Conservation (phyloP, 75 land plant genomes). For the Pinus tabuliformis region DNA sequence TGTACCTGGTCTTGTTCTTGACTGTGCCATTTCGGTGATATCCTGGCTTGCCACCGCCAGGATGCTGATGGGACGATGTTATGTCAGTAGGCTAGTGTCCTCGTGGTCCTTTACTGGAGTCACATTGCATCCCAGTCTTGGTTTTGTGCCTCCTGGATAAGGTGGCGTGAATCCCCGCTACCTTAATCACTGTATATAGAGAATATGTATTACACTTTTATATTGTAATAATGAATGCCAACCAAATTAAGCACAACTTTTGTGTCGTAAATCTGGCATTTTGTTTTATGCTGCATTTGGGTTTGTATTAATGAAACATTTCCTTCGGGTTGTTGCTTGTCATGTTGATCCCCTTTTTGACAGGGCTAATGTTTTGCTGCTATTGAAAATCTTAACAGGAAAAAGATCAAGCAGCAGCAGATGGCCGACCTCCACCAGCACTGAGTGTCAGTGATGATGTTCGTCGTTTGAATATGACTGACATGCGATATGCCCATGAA, state of each 20-base stretch:
- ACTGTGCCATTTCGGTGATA: no score
- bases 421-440: conserved; percentile 9
- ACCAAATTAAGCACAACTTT: not conserved
- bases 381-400: conserved; percentile 8
- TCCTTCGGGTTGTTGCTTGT: not conserved
- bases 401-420: conserved; percentile 11
- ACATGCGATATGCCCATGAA: conserved; percentile 17
- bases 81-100: no score
- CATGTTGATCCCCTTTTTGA: not conserved
- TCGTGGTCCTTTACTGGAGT: no score
- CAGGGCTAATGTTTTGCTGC: not conserved
- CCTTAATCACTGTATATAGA: not conserved
- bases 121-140: no score
- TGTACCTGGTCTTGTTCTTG: no score
- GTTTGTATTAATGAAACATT: not conserved
- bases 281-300: not conserved
- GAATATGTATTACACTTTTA: not conserved
- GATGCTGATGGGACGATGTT: no score
- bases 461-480: conserved; percentile 23
- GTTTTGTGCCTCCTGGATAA: no score
- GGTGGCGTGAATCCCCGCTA: not conserved
- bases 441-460: conserved; percentile 16
- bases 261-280: not conserved
- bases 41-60: no score
- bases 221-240: not conserved